A percentile compares a stretch with the other conserved stretches of the same genome.
Conservation (phyloP, 495 filamentous ascomycete genomes). For the Aspergillus hancockii region DNA sequence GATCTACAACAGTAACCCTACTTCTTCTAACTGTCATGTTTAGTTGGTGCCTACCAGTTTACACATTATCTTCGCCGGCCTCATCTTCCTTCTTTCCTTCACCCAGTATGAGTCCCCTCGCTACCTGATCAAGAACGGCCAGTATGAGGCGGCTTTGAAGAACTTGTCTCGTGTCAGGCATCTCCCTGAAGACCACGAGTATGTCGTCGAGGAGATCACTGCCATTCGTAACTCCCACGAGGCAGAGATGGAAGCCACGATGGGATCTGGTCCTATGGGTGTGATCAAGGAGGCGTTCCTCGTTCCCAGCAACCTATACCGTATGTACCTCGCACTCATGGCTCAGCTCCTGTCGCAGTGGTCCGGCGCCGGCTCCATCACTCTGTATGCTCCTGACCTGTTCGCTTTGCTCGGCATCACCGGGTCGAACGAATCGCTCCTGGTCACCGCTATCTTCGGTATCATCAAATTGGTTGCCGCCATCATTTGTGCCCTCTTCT, state of each 20-base stretch:
- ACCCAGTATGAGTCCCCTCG: slow-evolving; percentile 66
- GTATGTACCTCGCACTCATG: slow-evolving; percentile 58
- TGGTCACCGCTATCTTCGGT: slow-evolving; percentile 70
- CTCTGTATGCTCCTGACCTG: slow-evolving; percentile 65
- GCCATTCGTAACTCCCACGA: slow-evolving; percentile 66
- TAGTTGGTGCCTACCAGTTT: slow-evolving; percentile 66
- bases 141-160: slow-evolving; percentile 53
- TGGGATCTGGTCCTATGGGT: slow-evolving; percentile 54
- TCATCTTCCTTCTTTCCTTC: slow-evolving; percentile 66
- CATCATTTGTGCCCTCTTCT: slow-evolving; percentile 65
- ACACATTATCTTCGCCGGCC: slow-evolving; percentile 70
- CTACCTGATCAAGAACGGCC: slow-evolving; percentile 57
- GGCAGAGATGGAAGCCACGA: slow-evolving; percentile 65
- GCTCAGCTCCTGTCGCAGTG: slow-evolving; percentile 66
- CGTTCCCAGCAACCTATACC: slow-evolving; percentile 62
- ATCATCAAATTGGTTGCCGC: slow-evolving; percentile 67
- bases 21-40: slow-evolving; percentile 17
- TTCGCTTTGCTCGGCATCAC: slow-evolving; percentile 65
- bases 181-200: slow-evolving; percentile 45
- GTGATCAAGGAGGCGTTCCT: slow-evolving; percentile 61
- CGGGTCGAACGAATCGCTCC: slow-evolving; percentile 60
- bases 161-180: slow-evolving; percentile 41
- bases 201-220: slow-evolving; percentile 58
- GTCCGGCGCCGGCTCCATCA: slow-evolving; percentile 71
- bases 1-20: slow-evolving; percentile 24